Base-by-base conservation (phyloP, 805 yeast species). In the Hanseniaspora singularis region DNA sequence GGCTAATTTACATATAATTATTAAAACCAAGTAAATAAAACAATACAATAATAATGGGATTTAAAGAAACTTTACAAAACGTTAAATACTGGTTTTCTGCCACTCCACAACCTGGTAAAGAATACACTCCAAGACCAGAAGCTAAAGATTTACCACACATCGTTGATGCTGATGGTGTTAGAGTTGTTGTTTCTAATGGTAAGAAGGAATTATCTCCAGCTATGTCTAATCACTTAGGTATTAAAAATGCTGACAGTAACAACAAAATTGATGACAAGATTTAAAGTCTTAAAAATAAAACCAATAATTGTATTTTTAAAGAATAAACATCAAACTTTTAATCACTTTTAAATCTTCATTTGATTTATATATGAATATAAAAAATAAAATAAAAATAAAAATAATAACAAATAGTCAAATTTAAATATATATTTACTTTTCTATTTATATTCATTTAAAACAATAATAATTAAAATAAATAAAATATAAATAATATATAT, bases 181-280 rank as follows among this genome's bases (percentile, higher is more conserved):
- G 55, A 50, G 51, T 56, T 30, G 57, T 57, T 12, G 58, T 56
- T 37, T 56, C 60, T 8, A 54, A 57, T n/a, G 60, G 60, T n/a
- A 51, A 55, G 26, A 54, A 51, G 39, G 57, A 54, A 33, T 34
- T 56, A 23, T 55, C 58, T 9, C 60, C 60, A 7, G 57, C 49
- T 27, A 28, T 56, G 43, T 53, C 57, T 34, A 54, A 54, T 38
- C 52, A 49, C 42, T 51, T 50, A 33, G 51, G 52, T 26, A 54
- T 56, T 46, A 50, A 51, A 39, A 46, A 34, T n/a, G 42, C 50
- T 5, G 39, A 33, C n/a, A 26, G 38, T 8, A 31, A 20, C 20
- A 46, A 42, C 15, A 48, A 46, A 32, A 53, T 54, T 38, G 57
- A 53, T 24, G 57, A 54, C 44, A 44, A 52, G 32, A 53, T 53